Evolutionary conservation across 805 yeast genomes (phyloP).

Genomic region (Metschnikowia cubensis): DNA sequence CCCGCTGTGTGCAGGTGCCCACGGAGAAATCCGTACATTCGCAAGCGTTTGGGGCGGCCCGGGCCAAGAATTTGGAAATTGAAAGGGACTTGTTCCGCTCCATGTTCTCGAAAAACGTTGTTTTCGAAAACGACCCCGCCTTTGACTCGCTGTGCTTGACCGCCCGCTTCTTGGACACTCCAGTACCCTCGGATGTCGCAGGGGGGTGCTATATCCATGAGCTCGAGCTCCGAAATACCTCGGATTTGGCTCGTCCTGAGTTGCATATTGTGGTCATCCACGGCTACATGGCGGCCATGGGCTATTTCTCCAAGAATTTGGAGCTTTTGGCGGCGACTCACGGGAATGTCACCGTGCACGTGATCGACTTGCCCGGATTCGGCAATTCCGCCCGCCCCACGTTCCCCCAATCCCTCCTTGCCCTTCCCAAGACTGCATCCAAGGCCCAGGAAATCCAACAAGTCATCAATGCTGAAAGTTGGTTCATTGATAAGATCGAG

Average conservation of each 20-base stretch:
- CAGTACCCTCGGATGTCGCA: conserved; percentile 18
- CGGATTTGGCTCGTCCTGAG: conserved; percentile 9
- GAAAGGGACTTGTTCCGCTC: conserved; percentile 35
- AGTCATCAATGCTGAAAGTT: conserved; percentile 31
- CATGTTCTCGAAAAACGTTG: conserved; percentile 28
- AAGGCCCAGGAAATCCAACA: conserved; percentile 27
- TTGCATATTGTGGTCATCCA: conserved; percentile 33
- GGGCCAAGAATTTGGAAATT: conserved; percentile 23
- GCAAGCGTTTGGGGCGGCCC: conserved; percentile 17
- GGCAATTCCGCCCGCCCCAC: conserved; percentile 41
- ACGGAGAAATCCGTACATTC: conserved; percentile 8
- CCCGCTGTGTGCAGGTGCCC: conserved; percentile 22
- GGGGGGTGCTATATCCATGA: conserved; percentile 34
- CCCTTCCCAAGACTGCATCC: conserved; percentile 15
- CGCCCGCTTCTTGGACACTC: conserved; percentile 26
- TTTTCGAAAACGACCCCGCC: neutral
- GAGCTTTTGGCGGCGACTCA: conserved; percentile 28
- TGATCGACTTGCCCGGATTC: conserved; percentile 42
- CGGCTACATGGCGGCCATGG: conserved; percentile 45
- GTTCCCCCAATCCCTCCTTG: conserved; percentile 31
- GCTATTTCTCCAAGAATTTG: conserved; percentile 37
- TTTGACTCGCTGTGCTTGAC: conserved; percentile 7
- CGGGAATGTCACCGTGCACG: conserved; percentile 34
- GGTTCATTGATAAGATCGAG: conserved; percentile 41
- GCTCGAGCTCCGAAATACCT: conserved; percentile 26